Base-by-base conservation (phyloP, 2,329 filamentous ascomycete species). In the Kalaharituber pfeilii region DNA sequence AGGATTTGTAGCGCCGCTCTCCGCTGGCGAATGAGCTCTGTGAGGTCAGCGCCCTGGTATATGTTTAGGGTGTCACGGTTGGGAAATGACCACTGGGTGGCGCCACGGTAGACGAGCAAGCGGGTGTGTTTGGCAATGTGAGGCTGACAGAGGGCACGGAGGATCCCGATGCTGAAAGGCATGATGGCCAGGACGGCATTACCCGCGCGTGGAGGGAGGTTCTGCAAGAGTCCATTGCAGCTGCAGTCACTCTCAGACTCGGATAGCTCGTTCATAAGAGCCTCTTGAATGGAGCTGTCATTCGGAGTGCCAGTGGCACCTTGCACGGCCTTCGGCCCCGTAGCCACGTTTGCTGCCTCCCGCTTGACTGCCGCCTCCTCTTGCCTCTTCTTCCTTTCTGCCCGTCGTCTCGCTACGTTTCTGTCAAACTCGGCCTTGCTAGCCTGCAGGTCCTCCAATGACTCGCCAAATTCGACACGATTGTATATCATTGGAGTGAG, bases 101-200 rank as follows among this genome's bases (percentile, higher is more conserved):
- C 53, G 30, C 53, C 56, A 22, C 55, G 52, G 15, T 57, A 57
- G 20, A 36, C 51, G 26, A 57, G 54, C 24, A 53, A 50, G 29
- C 56, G 56, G 29, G 55, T 50, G 11, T 57, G 53, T 53, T 57
- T 57, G 11, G 56, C 56, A 4, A 57, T 53, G 28, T 57, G 56
- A 5, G 56, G 50, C 13, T 57, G 55, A 36, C 56, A 55, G 42
- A 57, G 49, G 30, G 56, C 56, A 42, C 50, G 52, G 29, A 57
- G 50, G 26, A 57, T 57, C 9, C 56, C 56, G 50, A 57, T 57
- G 13, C 56, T 57, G 53, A 53, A 55, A 27, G 56, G 56, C 56
- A 57, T 57, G 8, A 57, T 53, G 11, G 55, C 56, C 11, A 57
- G 30, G 7, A 53, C 56, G 30, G 56, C 53, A 3, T 53, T 53